Conservation (phyloP, 768 basidiomycete species). For the Filobasidium floriforme region DNA sequence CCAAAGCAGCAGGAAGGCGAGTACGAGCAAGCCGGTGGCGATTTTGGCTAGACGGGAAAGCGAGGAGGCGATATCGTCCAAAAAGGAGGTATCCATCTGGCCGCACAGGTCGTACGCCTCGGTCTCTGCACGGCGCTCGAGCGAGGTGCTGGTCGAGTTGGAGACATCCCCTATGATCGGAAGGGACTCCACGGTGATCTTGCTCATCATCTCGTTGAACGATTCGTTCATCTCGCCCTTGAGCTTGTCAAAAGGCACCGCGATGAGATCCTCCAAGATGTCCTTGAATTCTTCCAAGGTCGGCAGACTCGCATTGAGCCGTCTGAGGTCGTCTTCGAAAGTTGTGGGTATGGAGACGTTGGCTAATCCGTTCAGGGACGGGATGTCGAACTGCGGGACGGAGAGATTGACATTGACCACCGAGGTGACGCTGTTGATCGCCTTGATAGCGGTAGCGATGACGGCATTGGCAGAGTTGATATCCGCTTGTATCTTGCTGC, state of each 20-base stretch:
- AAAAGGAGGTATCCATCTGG: conserved; percentile 67
- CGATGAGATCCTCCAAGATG: conserved; percentile 54
- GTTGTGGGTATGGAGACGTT: conserved; percentile 72
- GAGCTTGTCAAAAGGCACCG: conserved; percentile 72
- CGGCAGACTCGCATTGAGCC: conserved; percentile 73
- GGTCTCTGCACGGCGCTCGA: background rate
- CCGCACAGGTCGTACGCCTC: conserved; percentile 56
- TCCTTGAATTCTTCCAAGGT: conserved; percentile 67
- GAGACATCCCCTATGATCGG: conserved; percentile 23
- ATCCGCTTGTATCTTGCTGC: conserved; percentile 66
- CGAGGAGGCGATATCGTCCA: conserved; percentile 75
- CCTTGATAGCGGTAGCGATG: conserved; percentile 58
- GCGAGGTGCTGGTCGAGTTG: conserved; percentile 9
- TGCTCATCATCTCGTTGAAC: conserved; percentile 45
- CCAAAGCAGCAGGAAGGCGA: conserved; percentile 65
- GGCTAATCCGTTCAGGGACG: conserved; percentile 63
- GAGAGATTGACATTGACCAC: conserved; percentile 55
- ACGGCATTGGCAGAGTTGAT: conserved; percentile 61
- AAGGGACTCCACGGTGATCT: conserved; percentile 14
- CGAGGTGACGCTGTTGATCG: conserved; percentile 63
- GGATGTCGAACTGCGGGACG: conserved; percentile 65
- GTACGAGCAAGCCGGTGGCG: conserved; percentile 64
- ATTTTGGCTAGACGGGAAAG: conserved; percentile 74
- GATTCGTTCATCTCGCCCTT: conserved; percentile 86
- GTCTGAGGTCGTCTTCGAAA: conserved; percentile 64